Evolutionary conservation across 2,329 filamentous ascomycete genomes (phyloP).

Genomic region (Alternaria ethzedia): DNA sequence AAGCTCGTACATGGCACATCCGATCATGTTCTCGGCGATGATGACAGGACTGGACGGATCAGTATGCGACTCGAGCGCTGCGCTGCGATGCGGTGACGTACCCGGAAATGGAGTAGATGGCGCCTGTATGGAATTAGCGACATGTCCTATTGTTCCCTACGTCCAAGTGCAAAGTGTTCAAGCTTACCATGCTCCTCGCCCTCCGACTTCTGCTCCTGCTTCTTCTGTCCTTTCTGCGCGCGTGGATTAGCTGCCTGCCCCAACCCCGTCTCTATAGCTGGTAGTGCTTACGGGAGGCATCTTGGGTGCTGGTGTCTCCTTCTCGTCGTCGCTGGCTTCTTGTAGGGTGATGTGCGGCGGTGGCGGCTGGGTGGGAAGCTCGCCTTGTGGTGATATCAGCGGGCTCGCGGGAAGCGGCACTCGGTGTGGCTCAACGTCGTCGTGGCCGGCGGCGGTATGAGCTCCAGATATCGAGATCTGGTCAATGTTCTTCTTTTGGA

Average conservation of each 20-base stretch:
- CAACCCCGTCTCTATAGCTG: not conserved
- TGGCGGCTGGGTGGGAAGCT: conserved; percentile 28
- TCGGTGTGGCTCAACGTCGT: conserved; percentile 36
- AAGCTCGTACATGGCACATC: conserved; percentile 99
- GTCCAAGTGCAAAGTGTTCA: not conserved
- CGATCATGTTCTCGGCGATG: conserved; percentile 96
- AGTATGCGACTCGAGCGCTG: conserved; percentile 28
- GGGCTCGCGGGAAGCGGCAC: conserved; percentile 48
- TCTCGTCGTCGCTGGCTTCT: conserved; percentile 23
- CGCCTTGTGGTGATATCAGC: conserved; percentile 36
- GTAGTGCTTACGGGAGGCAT: conserved; percentile 49
- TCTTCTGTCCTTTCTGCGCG: conserved; percentile 41
- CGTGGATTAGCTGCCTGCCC: conserved; percentile 34
- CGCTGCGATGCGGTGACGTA: conserved; percentile 43
- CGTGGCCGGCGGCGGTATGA: conserved; percentile 25
- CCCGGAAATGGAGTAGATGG: conserved; percentile 75
- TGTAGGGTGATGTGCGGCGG: conserved; percentile 34
- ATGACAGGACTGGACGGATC: conserved; percentile 74
- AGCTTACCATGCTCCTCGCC: conserved; percentile 64
- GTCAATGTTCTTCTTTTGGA: conserved; percentile 59
- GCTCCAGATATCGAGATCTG: conserved; percentile 49
- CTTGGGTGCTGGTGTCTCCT: conserved; percentile 24
- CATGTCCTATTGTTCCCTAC: not conserved
- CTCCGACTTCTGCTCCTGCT: conserved; percentile 51
- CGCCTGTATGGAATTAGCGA: conserved; percentile 51